Base-by-base conservation (phyloP, 371 early-diverging fungal species). In the Mycotypha africana region DNA sequence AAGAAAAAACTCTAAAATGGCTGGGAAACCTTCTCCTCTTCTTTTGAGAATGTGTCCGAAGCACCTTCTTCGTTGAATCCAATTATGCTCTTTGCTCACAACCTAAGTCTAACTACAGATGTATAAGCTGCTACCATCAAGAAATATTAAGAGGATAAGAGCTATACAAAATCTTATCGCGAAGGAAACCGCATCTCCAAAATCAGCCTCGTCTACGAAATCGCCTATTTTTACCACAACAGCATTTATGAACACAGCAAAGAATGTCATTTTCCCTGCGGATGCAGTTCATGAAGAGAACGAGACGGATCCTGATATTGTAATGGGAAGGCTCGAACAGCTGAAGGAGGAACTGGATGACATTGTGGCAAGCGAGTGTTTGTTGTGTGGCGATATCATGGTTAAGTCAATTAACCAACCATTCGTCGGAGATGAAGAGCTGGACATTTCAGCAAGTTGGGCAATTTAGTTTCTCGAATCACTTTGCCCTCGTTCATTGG, bases 361-460 rank as follows among this genome's bases (percentile, higher is more conserved):
- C 33, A 50, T 53, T 19, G 38, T 52, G 21, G 49, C 59, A 25
- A 48, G 49, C 26, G 51, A 55, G 40, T 44, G 50, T 38, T 26
- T 65, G 51, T 81, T 32, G 8, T 95, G 95, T 45, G 92, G 94
- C 11, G 94, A 95, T 45, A 61, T 85, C 25, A 92, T 92, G 86
- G 88, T 94, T 46, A 80, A 81, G 45, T 79, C 79, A 4, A 83
- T 93, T 34, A 85, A 81, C 34, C 67, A 77, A 47, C 86, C 88
- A 2, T 88, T 95, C 50, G 57, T 90, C 30, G 63, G 59, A 4
- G 47, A 51, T 21, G 77, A 78, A 19, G 85, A 83, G 38, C 47
- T 52, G 9, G 87, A 82, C 2, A 31, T 64, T 12, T 58, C 74
- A 23, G 28, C 63, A 36, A 72, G 77, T 25, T 84, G 84, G 84